These are phyloP conservation scores for Schwanniomyces pseudopolymorphus DNA, from an alignment of 805 yeast genomes.

Conservation along the genomic window DNA sequence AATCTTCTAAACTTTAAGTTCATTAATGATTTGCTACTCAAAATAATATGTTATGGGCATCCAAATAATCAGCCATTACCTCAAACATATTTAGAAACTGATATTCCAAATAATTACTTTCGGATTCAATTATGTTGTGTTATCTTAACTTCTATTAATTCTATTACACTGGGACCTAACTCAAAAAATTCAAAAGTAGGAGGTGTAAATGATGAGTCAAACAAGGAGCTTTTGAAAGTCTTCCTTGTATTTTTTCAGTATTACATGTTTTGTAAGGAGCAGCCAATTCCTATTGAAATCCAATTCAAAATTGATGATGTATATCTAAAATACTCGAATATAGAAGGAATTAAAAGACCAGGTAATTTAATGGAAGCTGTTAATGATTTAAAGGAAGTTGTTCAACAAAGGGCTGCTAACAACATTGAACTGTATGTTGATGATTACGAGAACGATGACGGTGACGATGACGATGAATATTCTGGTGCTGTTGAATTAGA, in stretches of 20 bases:
- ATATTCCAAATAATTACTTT: constrained; percentile 68
- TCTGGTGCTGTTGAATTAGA: constrained; percentile 1
- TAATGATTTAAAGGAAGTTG: constrained; percentile 31
- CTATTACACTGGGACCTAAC: constrained; percentile 3
- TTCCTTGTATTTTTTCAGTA: constrained; percentile 68
- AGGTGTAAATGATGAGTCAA: not conserved
- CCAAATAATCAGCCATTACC: constrained; percentile 57
- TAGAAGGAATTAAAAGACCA: constrained; percentile 35
- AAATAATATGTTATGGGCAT: constrained; percentile 66
- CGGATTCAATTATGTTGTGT: constrained; percentile 55
- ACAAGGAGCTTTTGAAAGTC: constrained; percentile 15
- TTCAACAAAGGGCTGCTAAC: constrained; percentile 9
- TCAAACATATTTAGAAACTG: constrained; percentile 47
- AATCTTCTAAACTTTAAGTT: constrained; percentile 46
- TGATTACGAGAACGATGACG: constrained; percentile 13
- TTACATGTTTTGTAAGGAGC: constrained; percentile 59
- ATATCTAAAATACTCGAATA: constrained; percentile 27
- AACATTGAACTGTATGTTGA: constrained; percentile 14
- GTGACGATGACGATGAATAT: constrained; percentile 11
- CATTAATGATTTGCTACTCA: constrained; percentile 52
- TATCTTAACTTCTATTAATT: constrained; percentile 19
- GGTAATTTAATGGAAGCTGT: constrained; percentile 44
- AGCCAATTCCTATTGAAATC: constrained; percentile 63
- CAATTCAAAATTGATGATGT: constrained; percentile 51
- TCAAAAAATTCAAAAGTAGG: constrained; percentile 3